Evolutionary conservation across 164 flowering plant genomes (phyloP), one percentile per base, ranked within the genome.

Genomic region (Macadamia tetraphylla): DNA sequence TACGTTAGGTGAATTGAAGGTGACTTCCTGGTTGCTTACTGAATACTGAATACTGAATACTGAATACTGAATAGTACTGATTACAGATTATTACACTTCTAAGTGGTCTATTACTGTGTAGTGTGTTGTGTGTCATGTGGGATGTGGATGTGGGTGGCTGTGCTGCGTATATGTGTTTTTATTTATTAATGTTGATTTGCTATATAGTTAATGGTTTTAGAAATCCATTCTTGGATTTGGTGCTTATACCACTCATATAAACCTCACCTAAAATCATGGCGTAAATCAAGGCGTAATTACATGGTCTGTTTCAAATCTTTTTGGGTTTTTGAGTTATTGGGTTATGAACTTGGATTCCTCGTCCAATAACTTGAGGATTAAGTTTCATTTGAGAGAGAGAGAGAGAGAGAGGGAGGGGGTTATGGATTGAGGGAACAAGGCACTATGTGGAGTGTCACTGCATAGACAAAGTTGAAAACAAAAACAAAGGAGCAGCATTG

Each of bases 211-310:
- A 55, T 55, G 3, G 58, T n/a, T 15, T 55, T 13, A 57, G 8
- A 30, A 29, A 23, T 35, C 46, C n/a, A 31, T 13, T 35, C 52
- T 23, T 23, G 66, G 40, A 31, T 51, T 30, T 49, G 32, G 55
- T 29, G 18, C 14, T 48, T 1, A 23, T 23, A 17, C 29, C 10
- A 29, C 6, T 51, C 11, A 14, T 3, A 51, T 35, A 35, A 35
- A 2, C 6, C 58, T 60, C 62, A 29, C 42, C 15, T 44, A 35
- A 58, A 12, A 30, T 58, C 15, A 46, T 58, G 62, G 65, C 68
- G n/a, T 30, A 58, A 63, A 23, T 67, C 58, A 13, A 48, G 74
- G 68, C 77, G 65, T 70, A 71, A 67, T 43, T 67, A 35, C 40
- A 2, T 35, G 40, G 3, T 5, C 40, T 2, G 40, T 35, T 35